Evolutionary conservation across 768 basidiomycete species (phyloP), one percentile per base, ranked within the genome.

Genomic region (Phylloporus sp.): DNA sequence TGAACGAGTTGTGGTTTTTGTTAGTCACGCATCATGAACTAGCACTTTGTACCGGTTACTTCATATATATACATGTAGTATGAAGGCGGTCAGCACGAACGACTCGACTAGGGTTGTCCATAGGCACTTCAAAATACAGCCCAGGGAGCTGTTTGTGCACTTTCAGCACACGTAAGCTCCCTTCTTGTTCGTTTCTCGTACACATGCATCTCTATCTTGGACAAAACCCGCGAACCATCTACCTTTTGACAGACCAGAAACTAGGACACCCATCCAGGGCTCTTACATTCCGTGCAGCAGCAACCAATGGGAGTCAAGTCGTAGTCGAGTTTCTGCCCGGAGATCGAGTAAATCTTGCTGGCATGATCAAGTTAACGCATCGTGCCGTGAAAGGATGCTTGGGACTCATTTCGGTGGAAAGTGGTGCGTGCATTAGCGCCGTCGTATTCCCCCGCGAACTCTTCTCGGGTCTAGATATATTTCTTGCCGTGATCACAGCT

Each of bases 241-340:
- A 85, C 63, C 80, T 93, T 18, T 78, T 85, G 49, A 88, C 88
- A 23, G 80, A 80, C 51, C 85, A 87, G 62, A 73, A 69, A 50
- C 67, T 74, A 39, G 87, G 83, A 16, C 73, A 76, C 47, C 86
- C 88, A 18, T 69, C 69, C 29, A 74, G 79, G 56, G 87, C 78
- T 13, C 80, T 93, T 31, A 78, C 86, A 43, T 91, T 93, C 67
- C 86, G 88, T 43, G 77, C 80, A 22, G 81, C 84, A 20, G 75
- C 72, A 49, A 64, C 66, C 39, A 70, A 65, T 53, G 68, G 80
- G 9, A 68, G 66, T 23, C 88, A 91, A 64, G 88, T 88, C 40
- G 80, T 95, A 38, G 91, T 95, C 22, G 93, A 95, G 69, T 92
- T 95, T 61, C 69, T 95, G 11, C 82, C 79, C 0, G 84, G 83